These are phyloP conservation scores for Chaetomium globosum DNA, from an alignment of 2,329 filamentous ascomycete species.

Conservation along the genomic window DNA sequence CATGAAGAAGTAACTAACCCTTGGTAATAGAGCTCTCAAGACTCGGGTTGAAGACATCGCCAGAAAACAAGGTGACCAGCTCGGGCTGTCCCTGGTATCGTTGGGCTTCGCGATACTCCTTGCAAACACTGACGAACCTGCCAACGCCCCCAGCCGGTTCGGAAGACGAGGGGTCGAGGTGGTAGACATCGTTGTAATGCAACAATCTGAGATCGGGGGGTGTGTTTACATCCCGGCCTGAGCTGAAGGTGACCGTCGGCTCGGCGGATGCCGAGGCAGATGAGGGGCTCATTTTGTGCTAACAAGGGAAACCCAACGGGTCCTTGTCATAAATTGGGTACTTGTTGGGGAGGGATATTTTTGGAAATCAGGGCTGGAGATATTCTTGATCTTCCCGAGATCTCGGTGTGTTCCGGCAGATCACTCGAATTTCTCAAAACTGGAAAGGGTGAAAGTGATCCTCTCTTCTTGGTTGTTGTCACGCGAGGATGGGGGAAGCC, in stretches of 20 bases:
- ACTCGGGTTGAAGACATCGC: slow-evolving; percentile 90
- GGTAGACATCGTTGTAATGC: slow-evolving; percentile 95
- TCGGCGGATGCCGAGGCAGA: slow-evolving; percentile 27
- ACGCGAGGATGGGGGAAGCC: background rate
- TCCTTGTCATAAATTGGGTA: background rate
- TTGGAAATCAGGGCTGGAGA: background rate
- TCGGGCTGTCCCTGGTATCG: slow-evolving; percentile 65
- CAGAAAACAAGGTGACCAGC: slow-evolving; percentile 81
- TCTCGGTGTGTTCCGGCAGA: background rate
- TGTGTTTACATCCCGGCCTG: slow-evolving; percentile 35
- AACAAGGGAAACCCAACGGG: background rate
- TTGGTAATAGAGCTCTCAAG: slow-evolving; percentile 88
- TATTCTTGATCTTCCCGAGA: background rate
- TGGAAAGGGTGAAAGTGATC: background rate
- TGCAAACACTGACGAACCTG: slow-evolving; percentile 76
- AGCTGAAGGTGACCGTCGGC: slow-evolving; percentile 43
- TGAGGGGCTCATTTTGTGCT: slow-evolving; percentile 27
- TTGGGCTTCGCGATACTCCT: slow-evolving; percentile 69
- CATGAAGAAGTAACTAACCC: slow-evolving; percentile 51
- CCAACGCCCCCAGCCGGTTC: slow-evolving; percentile 82
- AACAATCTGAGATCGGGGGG: slow-evolving; percentile 75
- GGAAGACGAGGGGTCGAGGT: slow-evolving; percentile 73
- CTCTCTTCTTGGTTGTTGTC: background rate
- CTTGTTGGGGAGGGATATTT: background rate
- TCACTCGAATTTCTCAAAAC: background rate